phyloP scores from a whole-genome alignment of 805 yeast species.

The Suhomyces sp. region DNA sequence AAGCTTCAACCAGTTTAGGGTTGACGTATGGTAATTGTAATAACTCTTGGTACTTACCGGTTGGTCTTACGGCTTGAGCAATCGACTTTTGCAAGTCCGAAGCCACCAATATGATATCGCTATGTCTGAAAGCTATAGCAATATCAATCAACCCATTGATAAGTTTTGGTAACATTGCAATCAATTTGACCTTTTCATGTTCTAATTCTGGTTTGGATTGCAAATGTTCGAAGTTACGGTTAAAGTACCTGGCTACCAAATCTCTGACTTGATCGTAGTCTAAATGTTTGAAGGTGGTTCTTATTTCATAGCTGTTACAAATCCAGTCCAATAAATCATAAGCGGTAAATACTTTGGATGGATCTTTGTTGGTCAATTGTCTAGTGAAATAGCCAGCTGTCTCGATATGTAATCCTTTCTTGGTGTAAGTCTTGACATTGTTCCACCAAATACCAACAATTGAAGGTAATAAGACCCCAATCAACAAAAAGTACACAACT shows the following conservation, averaged over 20 bases:
- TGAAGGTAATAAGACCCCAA: conserved; percentile 77
- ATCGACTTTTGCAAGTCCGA: conserved; percentile 67
- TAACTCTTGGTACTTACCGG: conserved; percentile 56
- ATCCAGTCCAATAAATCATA: conserved; percentile 58
- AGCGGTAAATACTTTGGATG: conserved; percentile 61
- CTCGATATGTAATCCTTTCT: conserved; percentile 73
- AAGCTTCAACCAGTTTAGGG: conserved; percentile 38
- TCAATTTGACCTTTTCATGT: conserved; percentile 50
- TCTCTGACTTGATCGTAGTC: conserved; percentile 47
- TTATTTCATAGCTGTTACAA: conserved; percentile 65
- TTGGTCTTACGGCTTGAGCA: conserved; percentile 67
- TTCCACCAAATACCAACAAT: conserved; percentile 91
- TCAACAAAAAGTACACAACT: conserved; percentile 59
- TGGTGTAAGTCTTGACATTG: conserved; percentile 73
- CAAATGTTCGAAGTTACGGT: conserved; percentile 41
- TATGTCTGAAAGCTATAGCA: conserved; percentile 72
- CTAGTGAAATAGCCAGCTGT: conserved; percentile 82
- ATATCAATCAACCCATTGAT: conserved; percentile 75
- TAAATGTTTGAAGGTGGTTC: conserved; percentile 37
- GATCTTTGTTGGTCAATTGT: conserved; percentile 68
- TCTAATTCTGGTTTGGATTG: conserved; percentile 21
- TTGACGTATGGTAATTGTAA: conserved; percentile 80
- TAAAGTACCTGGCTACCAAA: conserved; percentile 56
- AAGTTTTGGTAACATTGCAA: conserved; percentile 62
- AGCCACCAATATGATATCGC: conserved; percentile 59